phyloP scores from a whole-genome alignment of 805 yeast species.

The Lipomyces lipofer region DNA sequence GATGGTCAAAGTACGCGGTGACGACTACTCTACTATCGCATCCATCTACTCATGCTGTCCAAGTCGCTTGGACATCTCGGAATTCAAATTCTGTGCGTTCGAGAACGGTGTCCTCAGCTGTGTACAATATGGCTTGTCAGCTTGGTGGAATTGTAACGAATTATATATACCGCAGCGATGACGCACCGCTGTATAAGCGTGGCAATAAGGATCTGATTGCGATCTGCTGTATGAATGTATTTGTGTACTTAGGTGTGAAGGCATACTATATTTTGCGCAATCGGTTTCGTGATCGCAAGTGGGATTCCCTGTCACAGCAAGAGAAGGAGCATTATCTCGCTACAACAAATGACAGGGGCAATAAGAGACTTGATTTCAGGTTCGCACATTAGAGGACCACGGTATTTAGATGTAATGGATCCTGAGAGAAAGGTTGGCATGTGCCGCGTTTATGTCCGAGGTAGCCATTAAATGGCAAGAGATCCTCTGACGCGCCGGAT shows the following conservation, averaged over 20 bases:
- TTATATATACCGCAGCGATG: slow-evolving; percentile 51
- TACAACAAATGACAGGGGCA: slow-evolving; percentile 50
- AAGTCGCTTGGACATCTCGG: slow-evolving; percentile 58
- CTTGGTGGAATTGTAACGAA: slow-evolving; percentile 53
- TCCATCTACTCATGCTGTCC: slow-evolving; percentile 49
- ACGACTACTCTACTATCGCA: slow-evolving; percentile 4
- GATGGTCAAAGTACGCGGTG: slow-evolving; percentile 11
- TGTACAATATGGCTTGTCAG: slow-evolving; percentile 64
- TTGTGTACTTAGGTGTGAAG: neutral
- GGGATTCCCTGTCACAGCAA: slow-evolving; percentile 53
- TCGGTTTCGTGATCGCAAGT: slow-evolving; percentile 45
- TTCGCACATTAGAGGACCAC: slow-evolving; percentile 35
- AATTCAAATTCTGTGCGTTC: slow-evolving; percentile 60
- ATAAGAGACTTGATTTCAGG: slow-evolving; percentile 56
- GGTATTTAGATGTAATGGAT: too few species aligned
- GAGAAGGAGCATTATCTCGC: slow-evolving; percentile 51
- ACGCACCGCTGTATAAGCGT: slow-evolving; percentile 52
- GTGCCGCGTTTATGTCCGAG: too few species aligned
- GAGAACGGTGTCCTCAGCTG: slow-evolving; percentile 62
- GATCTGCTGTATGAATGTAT: neutral
- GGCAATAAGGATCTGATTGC: slow-evolving; percentile 48
- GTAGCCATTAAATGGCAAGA: too few species aligned
- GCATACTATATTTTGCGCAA: slow-evolving; percentile 8
- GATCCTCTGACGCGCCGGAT: too few species aligned
- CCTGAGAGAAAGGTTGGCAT: too few species aligned